Conservation (phyloP, 495 filamentous ascomycete genomes). For the Talaromyces liani region DNA sequence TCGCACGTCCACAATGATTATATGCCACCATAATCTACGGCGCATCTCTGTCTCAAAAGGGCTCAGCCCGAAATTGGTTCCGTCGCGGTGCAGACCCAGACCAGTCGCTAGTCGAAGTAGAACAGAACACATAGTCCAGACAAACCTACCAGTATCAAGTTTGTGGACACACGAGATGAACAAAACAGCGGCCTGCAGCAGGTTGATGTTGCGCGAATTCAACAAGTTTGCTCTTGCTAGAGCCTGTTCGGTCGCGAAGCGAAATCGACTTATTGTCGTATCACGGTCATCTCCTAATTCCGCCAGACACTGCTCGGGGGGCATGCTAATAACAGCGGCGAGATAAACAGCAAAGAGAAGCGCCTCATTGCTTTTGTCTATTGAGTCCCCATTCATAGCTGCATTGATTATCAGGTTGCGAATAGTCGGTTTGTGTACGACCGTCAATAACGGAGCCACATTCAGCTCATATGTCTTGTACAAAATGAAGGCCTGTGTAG, state of each 20-base stretch:
- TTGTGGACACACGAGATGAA: conserved; percentile 60
- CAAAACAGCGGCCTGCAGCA: conserved; percentile 71
- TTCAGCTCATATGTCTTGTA: conserved; percentile 66
- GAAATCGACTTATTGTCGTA: conserved; percentile 54
- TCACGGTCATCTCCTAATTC: conserved; percentile 31
- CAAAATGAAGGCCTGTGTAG: conserved; percentile 55
- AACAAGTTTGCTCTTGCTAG: conserved; percentile 68
- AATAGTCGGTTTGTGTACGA: conserved; percentile 58
- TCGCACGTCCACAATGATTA: conserved; percentile 67
- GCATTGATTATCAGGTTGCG: conserved; percentile 37
- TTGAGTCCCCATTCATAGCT: conserved; percentile 41
- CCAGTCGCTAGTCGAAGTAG: conserved; percentile 75
- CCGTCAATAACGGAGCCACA: conserved; percentile 63
- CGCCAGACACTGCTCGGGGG: conserved; percentile 30
- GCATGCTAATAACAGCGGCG: conserved; percentile 62
- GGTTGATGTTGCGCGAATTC: conserved; percentile 63
- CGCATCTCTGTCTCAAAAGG: conserved; percentile 83
- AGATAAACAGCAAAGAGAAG: conserved; percentile 77
- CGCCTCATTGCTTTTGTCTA: conserved; percentile 59
- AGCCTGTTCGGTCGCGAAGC: conserved; percentile 74
- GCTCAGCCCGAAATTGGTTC: conserved; percentile 59
- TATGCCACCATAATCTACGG: conserved; percentile 76
- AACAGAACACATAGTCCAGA: conserved; percentile 62
- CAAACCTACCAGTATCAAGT: conserved; percentile 59
- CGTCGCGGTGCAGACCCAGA: conserved; percentile 75